A percentile compares a stretch with the other conserved stretches of the same genome.
Conservation (phyloP, 1,284 basidiomycete species). For the Rhodotorula sp. region DNA sequence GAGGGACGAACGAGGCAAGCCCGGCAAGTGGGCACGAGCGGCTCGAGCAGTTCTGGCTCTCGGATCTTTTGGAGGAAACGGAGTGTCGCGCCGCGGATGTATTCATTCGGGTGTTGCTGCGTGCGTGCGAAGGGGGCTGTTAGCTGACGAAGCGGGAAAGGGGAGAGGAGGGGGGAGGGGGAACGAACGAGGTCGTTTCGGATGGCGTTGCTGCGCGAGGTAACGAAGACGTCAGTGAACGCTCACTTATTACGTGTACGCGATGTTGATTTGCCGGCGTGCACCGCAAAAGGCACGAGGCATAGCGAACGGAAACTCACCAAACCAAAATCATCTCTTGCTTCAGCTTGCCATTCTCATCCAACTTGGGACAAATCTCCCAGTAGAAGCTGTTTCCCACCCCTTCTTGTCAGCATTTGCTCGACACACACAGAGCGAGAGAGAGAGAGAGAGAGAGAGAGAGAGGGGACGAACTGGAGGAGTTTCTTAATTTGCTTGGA, state of each 20-base stretch:
- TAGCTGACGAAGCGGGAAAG: background rate
- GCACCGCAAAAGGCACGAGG: too few species aligned
- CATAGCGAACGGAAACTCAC: background rate
- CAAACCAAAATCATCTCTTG: slow-evolving; percentile 99
- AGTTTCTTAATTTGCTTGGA: slow-evolving; percentile 99
- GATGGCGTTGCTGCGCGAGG: slow-evolving; percentile 67
- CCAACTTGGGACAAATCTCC: slow-evolving; percentile 99
- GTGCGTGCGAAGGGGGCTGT: too few species aligned
- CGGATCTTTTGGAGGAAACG: slow-evolving; percentile 95
- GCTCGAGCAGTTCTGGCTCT: slow-evolving; percentile 92
- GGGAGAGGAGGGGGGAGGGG: background rate
- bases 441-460: background rate
- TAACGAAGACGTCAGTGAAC: too few species aligned
- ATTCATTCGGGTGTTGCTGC: slow-evolving; percentile 96
- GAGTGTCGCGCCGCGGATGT: slow-evolving; percentile 94
- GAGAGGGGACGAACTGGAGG: slow-evolving; percentile 55
- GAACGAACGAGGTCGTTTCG: slow-evolving; percentile 76
- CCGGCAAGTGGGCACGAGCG: slow-evolving; percentile 88
- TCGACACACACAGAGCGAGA: background rate
- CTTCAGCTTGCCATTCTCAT: slow-evolving; percentile 95
- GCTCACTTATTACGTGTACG: too few species aligned
- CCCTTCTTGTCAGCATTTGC: background rate
- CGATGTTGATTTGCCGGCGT: too few species aligned
- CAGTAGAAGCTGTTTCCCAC: slow-evolving; percentile 75
- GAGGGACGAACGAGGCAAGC: slow-evolving; percentile 65